Base-by-base conservation (phyloP, 108 stramenopile genomes). In the Pseudonitzschia multiseries region DNA sequence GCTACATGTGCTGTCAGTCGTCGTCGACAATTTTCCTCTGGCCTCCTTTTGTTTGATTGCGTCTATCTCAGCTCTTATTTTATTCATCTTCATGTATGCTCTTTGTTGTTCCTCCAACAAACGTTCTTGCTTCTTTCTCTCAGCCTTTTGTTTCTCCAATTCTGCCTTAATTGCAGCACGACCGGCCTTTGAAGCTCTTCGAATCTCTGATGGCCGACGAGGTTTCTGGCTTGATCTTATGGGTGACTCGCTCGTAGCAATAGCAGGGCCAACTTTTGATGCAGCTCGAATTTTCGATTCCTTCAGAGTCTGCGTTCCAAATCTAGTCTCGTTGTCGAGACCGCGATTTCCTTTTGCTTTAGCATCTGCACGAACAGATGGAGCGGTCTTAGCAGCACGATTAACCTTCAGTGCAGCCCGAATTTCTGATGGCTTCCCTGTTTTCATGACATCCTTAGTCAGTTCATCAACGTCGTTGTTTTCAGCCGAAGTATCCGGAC, bases 341-440 rank as follows among this genome's bases (percentile, higher is more conserved):
- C 6, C 6, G 36, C 6, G 36, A 6, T 36, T 2, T 6, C 6
- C 36, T 36, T 36, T 36, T 5, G 36, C 36, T 36, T 36, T 6
- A 48, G 4, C 13, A 14, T 18, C 4, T 48, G 46, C 46, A 14
- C 4, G 1, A 2, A 14, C 14, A 18, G 14, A 18, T 48, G 46
- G 12, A 48, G 18, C 46, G 13, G 1, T 48, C 41, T 66, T 65
- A 28, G 41, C 21, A 32, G 33, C 46, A 43, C 57, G 33, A 33
- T 48, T 32, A 18, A 20, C 27, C 44, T 69, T 75, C n/a, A 67
- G 54, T 32, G 76, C 76, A 21, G 60, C 69, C 6, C 76, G 68
- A 48, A 76, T 70, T 64, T 69, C 69, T 2, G 76, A 76, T 15
- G 76, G 76, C 21, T 76, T 76, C 3, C 69, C 76, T 41, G 28